phyloP scores from a whole-genome alignment of 2,329 filamentous ascomycete species.

The Lecanosticta acicola region DNA sequence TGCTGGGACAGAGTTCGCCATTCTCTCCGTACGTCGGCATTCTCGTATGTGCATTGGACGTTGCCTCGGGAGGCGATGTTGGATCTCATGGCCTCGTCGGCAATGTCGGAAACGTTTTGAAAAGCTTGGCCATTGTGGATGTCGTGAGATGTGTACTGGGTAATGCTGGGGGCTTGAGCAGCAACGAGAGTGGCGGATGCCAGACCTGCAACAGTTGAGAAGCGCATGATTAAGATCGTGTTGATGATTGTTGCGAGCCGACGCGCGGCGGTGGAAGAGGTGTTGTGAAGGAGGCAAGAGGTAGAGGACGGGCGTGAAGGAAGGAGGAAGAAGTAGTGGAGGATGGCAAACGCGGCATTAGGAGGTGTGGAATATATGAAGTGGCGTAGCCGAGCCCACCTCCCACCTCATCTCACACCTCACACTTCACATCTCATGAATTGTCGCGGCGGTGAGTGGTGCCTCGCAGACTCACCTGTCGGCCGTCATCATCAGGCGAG shows the following conservation, averaged over 20 bases:
- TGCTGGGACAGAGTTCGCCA: slow-evolving; percentile 25
- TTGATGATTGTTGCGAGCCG: not conserved
- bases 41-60: slow-evolving; percentile 27
- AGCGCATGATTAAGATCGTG: slow-evolving; percentile 14
- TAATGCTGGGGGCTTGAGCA: slow-evolving; percentile 21
- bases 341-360: not conserved
- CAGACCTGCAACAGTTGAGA: slow-evolving; percentile 8
- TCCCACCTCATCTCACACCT: too few relatives aligned
- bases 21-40: slow-evolving; percentile 24
- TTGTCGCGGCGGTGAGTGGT: too few relatives aligned
- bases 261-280: not conserved
- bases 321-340: slow-evolving; percentile 1
- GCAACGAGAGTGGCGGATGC: slow-evolving; percentile 15
- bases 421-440: too few relatives aligned
- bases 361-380: not conserved
- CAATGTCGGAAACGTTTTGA: slow-evolving; percentile 25
- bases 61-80: slow-evolving; percentile 22
- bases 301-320: not conserved
- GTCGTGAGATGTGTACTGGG: slow-evolving; percentile 23
- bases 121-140: slow-evolving; percentile 29
- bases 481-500: too few relatives aligned
- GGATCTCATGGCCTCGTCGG: slow-evolving; percentile 25
- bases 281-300: not conserved
- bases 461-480: too few relatives aligned
- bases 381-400: not conserved